Percentiles rank a stretch among this genome's conserved stretches.
phyloP scores from a whole-genome alignment of 2,329 filamentous ascomycete genomes.

The Ophiocordyceps camponoti-floridani region DNA sequence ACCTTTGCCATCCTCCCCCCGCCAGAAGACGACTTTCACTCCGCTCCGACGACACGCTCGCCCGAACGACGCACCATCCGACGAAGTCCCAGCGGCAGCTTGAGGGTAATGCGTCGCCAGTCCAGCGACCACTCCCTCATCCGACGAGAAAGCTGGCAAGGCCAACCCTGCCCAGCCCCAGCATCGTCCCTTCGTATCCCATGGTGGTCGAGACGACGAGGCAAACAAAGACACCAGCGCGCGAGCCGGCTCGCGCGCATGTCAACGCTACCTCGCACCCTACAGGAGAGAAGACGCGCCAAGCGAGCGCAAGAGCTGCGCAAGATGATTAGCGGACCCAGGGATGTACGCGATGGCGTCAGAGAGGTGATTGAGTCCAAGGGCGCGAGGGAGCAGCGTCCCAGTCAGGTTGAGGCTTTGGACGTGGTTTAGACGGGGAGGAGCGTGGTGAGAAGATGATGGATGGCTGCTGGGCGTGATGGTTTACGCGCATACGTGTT shows the following conservation, averaged over 20 bases:
- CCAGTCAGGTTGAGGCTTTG: not conserved
- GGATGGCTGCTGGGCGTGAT: not conserved
- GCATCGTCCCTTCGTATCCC: conserved; percentile 9
- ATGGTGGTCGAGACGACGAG: conserved; percentile 11
- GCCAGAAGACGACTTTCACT: conserved; percentile 18
- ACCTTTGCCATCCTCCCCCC: conserved; percentile 43
- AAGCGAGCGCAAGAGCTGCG: conserved; percentile 40
- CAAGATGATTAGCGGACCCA: conserved; percentile 40
- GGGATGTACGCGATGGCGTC: conserved; percentile 38
- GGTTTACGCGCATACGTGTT: not conserved
- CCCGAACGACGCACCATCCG: conserved; percentile 39
- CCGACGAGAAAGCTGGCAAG: conserved; percentile 6
- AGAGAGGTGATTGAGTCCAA: conserved; percentile 34
- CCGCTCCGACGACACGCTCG: conserved; percentile 14
- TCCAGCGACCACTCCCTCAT: conserved; percentile 26
- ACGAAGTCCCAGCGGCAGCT: conserved; percentile 39
- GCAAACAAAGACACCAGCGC: conserved; percentile 19
- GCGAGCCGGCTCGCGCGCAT: conserved; percentile 28
- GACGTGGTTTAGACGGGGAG: not conserved
- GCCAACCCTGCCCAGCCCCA: conserved; percentile 17
- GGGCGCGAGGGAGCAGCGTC: conserved; percentile 1
- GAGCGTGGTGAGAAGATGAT: too few relatives aligned
- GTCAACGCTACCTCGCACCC: conserved; percentile 31
- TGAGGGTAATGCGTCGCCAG: conserved; percentile 38
- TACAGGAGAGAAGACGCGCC: conserved; percentile 41